These are phyloP conservation scores for Acacia acuminata DNA, from an alignment of 306 rosid species.

Conservation along the genomic window DNA sequence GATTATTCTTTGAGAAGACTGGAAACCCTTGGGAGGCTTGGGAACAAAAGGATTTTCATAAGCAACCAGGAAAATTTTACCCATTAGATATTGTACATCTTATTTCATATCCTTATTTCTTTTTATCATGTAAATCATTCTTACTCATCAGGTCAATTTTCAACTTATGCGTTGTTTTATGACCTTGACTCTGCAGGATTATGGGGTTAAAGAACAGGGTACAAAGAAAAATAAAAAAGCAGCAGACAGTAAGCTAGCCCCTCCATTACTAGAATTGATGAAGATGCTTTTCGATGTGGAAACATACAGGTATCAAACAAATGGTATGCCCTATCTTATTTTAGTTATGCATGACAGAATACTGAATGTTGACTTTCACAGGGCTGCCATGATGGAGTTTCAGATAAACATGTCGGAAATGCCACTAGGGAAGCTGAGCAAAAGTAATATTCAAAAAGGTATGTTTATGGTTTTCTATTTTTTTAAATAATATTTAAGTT, in stretches of 20 bases:
- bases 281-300: constrained; percentile 92
- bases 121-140: constrained; percentile 14
- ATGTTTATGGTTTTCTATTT: constrained; percentile 18
- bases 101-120: constrained; percentile 18
- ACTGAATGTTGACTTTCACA: constrained; percentile 56
- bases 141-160: constrained; percentile 15
- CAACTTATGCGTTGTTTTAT: constrained; percentile 19
- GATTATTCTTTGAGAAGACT: constrained; percentile 90
- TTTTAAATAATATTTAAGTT: constrained; percentile 2
- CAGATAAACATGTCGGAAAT: constrained; percentile 97
- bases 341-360: constrained; percentile 25
- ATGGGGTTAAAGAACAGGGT: constrained; percentile 78
- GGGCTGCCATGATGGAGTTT: constrained; percentile 99
- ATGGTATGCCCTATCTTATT: constrained; percentile 5
- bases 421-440: constrained; percentile 99
- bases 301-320: constrained; percentile 76
- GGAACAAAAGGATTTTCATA: constrained; percentile 77
- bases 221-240: constrained; percentile 51
- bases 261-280: constrained; percentile 80
- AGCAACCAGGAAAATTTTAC: constrained; percentile 95
- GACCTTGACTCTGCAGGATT: constrained; percentile 63
- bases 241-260: constrained; percentile 62
- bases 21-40: constrained; percentile 99
- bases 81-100: constrained; percentile 86
- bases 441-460: constrained; percentile 87